A percentile compares a stretch with the other conserved stretches of the same genome.
These are phyloP conservation scores for Apocynum venetum DNA, from an alignment of 257 asterid species.

Conservation along the genomic window DNA sequence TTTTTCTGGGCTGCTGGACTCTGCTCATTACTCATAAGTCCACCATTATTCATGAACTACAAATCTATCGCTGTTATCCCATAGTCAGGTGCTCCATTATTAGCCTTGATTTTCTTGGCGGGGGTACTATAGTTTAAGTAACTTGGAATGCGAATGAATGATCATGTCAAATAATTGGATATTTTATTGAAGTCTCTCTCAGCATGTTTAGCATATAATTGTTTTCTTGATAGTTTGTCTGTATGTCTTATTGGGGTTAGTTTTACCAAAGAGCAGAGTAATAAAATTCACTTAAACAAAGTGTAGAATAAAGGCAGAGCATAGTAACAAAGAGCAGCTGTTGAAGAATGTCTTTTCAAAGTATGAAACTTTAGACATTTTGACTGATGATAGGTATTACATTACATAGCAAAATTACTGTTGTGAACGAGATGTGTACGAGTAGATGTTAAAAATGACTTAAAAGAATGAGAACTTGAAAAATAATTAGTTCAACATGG, in stretches of 20 bases:
- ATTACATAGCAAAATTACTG: neutral
- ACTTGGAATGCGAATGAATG: neutral
- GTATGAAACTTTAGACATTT: neutral
- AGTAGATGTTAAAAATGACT: neutral
- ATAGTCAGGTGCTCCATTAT: neutral
- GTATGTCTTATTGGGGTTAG: too few species aligned
- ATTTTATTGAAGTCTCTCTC: too few species aligned
- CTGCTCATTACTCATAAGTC: neutral
- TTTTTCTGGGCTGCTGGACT: neutral
- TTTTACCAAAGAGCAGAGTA: neutral
- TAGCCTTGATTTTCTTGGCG: neutral
- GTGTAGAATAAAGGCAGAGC: neutral
- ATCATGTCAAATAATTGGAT: neutral
- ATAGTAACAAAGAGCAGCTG: neutral
- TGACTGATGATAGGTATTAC: conserved; percentile 1
- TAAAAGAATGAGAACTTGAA: neutral
- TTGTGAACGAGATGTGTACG: neutral
- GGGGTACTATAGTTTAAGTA: neutral
- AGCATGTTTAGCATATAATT: too few species aligned
- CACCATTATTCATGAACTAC: neutral
- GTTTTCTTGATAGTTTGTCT: too few species aligned
- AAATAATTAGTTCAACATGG: neutral
- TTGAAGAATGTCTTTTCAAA: neutral
- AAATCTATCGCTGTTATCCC: neutral
- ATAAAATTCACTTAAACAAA: neutral